Base-by-base conservation (phyloP, 2,329 filamentous ascomycete species). In the Lasiodiplodia theobromae region DNA sequence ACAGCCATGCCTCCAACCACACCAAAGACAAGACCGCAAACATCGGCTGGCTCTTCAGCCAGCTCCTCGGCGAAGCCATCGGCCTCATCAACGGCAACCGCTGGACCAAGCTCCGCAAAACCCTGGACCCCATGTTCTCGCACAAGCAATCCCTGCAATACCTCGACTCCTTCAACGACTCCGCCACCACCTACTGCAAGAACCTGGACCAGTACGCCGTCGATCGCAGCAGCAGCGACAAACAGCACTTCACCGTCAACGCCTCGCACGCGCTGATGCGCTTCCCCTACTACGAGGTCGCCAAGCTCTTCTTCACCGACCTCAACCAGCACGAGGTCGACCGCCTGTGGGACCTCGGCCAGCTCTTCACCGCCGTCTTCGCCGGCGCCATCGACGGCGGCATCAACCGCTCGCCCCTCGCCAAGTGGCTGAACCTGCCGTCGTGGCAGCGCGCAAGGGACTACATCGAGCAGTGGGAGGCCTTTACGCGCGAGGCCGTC, bases 251-350 rank as follows among this genome's bases (percentile, higher is more conserved):
- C 16, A 47, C 51, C 10, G 58, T 69, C 23, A 62, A 68, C 16
- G 68, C 65, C 12, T 28, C 68, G 2, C 38, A 58, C 10, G 11
- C 65, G 2, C 66, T 69, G n/a, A 68, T 65, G 65, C 49, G 47
- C 21, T 69, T 58, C n/a, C 68, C 68, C 11, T 65, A 64, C 57
- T 65, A 64, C 54, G 63, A 63, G 8, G 62, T 60, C 3, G 58
- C 68, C 40, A 47, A 58, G 37, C 12, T 60, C 51, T 38, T 69
- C 25, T 69, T 58, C 54, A 52, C 51, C n/a, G 23, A 62, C 7
- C 44, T 69, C 31, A 60, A 25, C 18, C 12, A 18, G 31, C 18
- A 47, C 11, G 68, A 69, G 62, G 54, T 57, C 37, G 38, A 64
- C 8, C 38, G 49, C 28, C 57, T 69, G 23, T 69, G 68, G 68